Evolutionary conservation across 2,329 filamentous ascomycete species (phyloP), one percentile per base, ranked within the genome.

Genomic region (Aspergillus sp.): DNA sequence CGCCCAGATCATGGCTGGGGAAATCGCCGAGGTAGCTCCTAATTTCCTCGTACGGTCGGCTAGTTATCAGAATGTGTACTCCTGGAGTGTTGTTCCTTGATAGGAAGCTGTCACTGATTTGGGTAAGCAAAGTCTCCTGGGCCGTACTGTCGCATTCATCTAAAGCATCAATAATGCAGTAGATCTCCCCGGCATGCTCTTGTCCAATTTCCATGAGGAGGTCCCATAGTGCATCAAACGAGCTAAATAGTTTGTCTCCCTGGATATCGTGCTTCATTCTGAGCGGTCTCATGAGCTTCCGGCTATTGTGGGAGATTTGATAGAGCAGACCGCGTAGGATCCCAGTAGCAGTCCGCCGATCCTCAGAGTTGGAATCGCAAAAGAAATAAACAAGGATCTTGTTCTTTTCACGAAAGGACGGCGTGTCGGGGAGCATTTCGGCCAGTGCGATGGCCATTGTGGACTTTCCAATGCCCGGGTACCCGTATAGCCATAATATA

Each of bases 141-240:
- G 63, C 63, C 14, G 56, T 52, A 11, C 7, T 11, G 7, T 62
- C 54, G 21, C 64, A 67, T 58, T 67, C 65, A 46, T 67, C 65
- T n/a, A 67, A 48, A 14, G 64, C 64, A 50, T 67, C 65, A 14
- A 59, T 56, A 19, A 66, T 58, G 40, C 59, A 64, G 49, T 62
- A 67, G 19, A 61, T 45, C 23, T 57, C 43, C 15, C 25, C 14
- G 7, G 55, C 51, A 17, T 17, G n/a, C 5, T 44, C 17, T 12
- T 7, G 11, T 6, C 41, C 8, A 2, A 62, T 61, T 6, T 54
- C 56, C n/a, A 64, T 37, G 5, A 63, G 21, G 11, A 57, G 12
- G 6, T 43, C 37, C 61, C 56, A 63, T 12, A 63, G 27, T 6
- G 43, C 47, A 50, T 61, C 56, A 37, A 59, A 63, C 12, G 56